phyloP scores from a whole-genome alignment of 2,329 filamentous ascomycete genomes.

The Zasmidium angulare region DNA sequence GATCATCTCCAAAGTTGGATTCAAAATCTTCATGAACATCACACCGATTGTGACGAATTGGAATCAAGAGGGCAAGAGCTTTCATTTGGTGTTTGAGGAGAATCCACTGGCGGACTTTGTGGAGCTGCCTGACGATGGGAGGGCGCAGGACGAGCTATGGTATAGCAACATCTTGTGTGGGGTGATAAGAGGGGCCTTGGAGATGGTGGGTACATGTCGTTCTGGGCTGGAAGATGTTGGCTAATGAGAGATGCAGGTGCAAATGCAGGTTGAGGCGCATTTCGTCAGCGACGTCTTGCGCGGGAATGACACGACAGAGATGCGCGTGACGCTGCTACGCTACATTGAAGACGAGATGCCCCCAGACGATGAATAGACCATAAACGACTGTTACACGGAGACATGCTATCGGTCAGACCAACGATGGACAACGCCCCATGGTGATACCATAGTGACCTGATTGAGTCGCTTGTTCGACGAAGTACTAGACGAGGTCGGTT shows the following conservation, averaged over 20 bases:
- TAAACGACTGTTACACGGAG: too few species aligned
- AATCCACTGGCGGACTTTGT: conserved; percentile 97
- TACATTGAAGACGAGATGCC: conserved; percentile 98
- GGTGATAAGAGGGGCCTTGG: conserved; percentile 82
- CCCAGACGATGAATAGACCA: conserved; percentile 75
- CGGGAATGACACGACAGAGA: conserved; percentile 95
- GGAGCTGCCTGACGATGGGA: conserved; percentile 90
- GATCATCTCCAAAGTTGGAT: conserved; percentile 96
- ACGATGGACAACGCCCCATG: too few species aligned
- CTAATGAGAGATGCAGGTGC: conserved; percentile 54
- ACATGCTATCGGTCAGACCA: too few species aligned
- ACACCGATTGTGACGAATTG: conserved; percentile 92
- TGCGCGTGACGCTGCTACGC: conserved; percentile 85
- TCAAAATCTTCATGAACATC: conserved; percentile 98
- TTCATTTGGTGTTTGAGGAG: conserved; percentile 94
- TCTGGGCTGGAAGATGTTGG: not conserved
- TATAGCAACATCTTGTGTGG: conserved; percentile 97
- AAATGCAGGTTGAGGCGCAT: conserved; percentile 97
- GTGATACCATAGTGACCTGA: too few species aligned
- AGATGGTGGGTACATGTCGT: conserved; percentile 69
- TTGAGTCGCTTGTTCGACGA: too few species aligned
- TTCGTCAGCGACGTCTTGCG: conserved; percentile 92
- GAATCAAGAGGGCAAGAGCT: conserved; percentile 94
- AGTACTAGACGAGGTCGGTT: too few species aligned
- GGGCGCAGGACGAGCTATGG: conserved; percentile 95